Base-by-base conservation (phyloP, 768 basidiomycete genomes). In the Lactarius sanguifluus region DNA sequence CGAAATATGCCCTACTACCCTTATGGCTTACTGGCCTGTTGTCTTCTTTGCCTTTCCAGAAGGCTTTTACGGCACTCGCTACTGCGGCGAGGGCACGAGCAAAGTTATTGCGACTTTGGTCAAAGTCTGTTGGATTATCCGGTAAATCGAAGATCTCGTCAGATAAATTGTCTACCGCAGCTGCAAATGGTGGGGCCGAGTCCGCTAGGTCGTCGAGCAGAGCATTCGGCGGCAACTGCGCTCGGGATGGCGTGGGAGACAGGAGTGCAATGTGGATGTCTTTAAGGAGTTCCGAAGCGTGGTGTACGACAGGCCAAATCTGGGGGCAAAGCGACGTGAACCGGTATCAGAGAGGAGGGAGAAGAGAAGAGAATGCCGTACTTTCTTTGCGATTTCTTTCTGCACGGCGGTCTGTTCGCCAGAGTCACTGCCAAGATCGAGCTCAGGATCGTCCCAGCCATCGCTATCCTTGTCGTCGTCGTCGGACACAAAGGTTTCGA, bases 391-490 rank as follows among this genome's bases (percentile, higher is more conserved):
- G 45, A 71, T 60, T 40, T 69, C 30, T 30, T 45, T 50, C 36
- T 69, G 68, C 28, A 59, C 62, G 3, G 64, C 59, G 9, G 36
- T 57, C 36, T 52, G 41, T 34, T 65, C 47, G 34, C 55, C 59
- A 6, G 50, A 16, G 16, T 25, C 23, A 25, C 50, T 52, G 28
- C 59, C 41, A 30, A 62, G 23, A 52, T 61, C 60, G 16, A 70
- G 64, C 28, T 66, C 69, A 1, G 41, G 64, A 45, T 71, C 70
- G n/a, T 64, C 62, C 68, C 68, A 69, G 18, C 63, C 65, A 30
- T 69, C 69, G 15, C 62, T 59, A 23, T 57, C 23, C 9, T 23
- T 45, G 3, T 59, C 41, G 0, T 59, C 57, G 32, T 58, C 61
- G 13, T 63, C 61, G 13, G 57, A 3, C 23, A 47, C 30, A 20